Percentiles rank a stretch among this genome's conserved stretches.
phyloP scores from a whole-genome alignment of 768 basidiomycete genomes.

The Mrakia blollopis region DNA sequence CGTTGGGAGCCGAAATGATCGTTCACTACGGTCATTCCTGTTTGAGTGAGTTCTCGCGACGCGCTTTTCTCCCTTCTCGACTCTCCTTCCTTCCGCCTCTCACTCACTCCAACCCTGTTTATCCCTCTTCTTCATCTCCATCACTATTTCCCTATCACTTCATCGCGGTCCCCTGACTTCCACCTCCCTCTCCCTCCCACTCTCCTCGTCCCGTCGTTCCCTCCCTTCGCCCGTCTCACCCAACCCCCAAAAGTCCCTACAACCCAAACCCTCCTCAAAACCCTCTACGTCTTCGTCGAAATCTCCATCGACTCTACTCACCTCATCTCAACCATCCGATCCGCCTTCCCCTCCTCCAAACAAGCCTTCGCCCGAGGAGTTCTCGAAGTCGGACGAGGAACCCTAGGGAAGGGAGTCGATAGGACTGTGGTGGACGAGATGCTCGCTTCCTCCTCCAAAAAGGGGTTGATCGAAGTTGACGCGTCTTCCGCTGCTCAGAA shows the following conservation, averaged over 20 bases:
- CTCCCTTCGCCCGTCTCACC: constrained; percentile 41
- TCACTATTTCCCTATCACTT: too few species aligned
- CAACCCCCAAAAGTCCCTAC: too few species aligned
- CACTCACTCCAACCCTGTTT: not conserved
- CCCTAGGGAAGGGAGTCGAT: not conserved
- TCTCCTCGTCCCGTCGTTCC: not conserved
- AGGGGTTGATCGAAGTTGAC: constrained; percentile 18
- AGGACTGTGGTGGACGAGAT: constrained; percentile 15
- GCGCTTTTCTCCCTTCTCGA: constrained; percentile 22
- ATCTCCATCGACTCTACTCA: constrained; percentile 86
- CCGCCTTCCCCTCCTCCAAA: constrained; percentile 80
- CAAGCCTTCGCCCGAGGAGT: constrained; percentile 60
- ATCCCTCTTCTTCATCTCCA: too few species aligned
- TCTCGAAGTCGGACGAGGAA: constrained; percentile 40
- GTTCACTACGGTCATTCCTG: constrained; percentile 98
- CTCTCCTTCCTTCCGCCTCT: not conserved
- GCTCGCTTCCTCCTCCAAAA: not conserved
- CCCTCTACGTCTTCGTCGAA: constrained; percentile 96
- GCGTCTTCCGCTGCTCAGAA: not conserved
- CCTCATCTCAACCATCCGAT: constrained; percentile 72
- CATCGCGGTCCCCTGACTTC: too few species aligned
- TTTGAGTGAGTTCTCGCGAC: constrained; percentile 68
- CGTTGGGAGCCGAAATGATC: constrained; percentile 95
- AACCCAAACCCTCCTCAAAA: constrained; percentile 86
- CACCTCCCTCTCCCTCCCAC: not conserved